These are phyloP conservation scores for Penicillium nucicola DNA, from an alignment of 495 filamentous ascomycete genomes.

Conservation along the genomic window DNA sequence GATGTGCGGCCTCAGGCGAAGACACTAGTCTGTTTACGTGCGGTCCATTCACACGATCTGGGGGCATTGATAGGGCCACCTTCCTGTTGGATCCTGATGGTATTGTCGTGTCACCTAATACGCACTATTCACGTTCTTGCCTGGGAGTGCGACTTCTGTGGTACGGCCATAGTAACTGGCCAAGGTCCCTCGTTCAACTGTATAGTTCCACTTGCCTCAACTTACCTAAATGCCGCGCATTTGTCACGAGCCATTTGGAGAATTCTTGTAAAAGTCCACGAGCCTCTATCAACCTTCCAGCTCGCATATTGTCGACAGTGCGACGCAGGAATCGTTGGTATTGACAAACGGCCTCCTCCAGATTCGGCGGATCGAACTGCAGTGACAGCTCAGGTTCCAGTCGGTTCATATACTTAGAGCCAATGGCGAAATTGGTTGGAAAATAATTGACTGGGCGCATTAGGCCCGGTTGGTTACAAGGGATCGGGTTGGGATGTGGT, in stretches of 20 bases:
- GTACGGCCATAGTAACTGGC: conserved; percentile 1
- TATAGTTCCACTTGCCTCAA: too few species aligned
- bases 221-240: conserved; percentile 83
- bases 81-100: too few species aligned
- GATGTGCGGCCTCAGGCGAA: too few species aligned
- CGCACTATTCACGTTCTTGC: conserved; percentile 6
- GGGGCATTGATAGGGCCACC: too few species aligned
- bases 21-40: too few species aligned
- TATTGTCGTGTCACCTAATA: too few species aligned
- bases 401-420: conserved; percentile 24
- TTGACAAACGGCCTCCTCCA: conserved; percentile 65
- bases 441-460: conserved; percentile 49
- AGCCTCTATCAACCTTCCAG: conserved; percentile 70
- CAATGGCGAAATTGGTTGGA: conserved; percentile 47
- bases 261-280: conserved; percentile 70
- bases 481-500: conserved; percentile 52
- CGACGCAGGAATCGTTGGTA: conserved; percentile 72
- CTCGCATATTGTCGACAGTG: conserved; percentile 72
- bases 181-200: neutral
- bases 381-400: conserved; percentile 31
- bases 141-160: conserved; percentile 9
- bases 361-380: conserved; percentile 27
- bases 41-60: too few species aligned
- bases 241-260: conserved; percentile 80
- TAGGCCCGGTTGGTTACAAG: conserved; percentile 55